phyloP scores from a whole-genome alignment of 2,329 filamentous ascomycete species.

The Endothia cerciana region DNA sequence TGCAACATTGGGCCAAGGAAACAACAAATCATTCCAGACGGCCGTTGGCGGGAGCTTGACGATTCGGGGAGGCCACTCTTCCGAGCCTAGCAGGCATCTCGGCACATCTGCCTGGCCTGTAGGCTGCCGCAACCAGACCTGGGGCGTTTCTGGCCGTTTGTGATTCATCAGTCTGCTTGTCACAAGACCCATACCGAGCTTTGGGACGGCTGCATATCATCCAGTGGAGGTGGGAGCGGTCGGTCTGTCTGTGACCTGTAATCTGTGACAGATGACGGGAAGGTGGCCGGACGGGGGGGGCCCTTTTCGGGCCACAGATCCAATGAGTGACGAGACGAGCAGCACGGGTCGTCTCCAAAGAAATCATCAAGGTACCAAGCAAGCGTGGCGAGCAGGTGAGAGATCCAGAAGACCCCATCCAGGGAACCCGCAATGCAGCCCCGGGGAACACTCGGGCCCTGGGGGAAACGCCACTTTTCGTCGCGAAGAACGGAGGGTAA shows the following conservation, averaged over 20 bases:
- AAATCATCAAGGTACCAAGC: too few relatives aligned
- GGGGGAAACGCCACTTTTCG: too few relatives aligned
- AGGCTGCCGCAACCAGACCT: neutral
- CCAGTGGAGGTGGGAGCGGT: conserved; percentile 8
- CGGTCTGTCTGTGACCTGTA: conserved; percentile 17
- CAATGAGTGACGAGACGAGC: neutral
- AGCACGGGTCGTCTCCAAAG: conserved; percentile 3
- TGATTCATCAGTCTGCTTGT: conserved; percentile 15
- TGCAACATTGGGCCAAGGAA: neutral
- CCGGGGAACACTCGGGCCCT: too few relatives aligned
- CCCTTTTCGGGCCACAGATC: conserved; percentile 1
- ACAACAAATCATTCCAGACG: neutral
- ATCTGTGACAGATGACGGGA: conserved; percentile 25
- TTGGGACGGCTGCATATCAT: conserved; percentile 14
- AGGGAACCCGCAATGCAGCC: too few relatives aligned
- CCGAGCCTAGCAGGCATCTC: neutral
- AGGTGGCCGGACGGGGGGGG: conserved; percentile 11
- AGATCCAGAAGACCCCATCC: too few relatives aligned
- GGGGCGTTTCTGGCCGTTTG: neutral
- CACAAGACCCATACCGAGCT: conserved; percentile 12
- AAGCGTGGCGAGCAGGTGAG: too few relatives aligned
- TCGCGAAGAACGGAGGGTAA: neutral
- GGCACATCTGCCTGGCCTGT: neutral
- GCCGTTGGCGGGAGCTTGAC: neutral
- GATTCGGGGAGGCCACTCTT: neutral